Evolutionary conservation across 2,329 filamentous ascomycete genomes (phyloP).

Genomic region (Balansia obtecta): DNA sequence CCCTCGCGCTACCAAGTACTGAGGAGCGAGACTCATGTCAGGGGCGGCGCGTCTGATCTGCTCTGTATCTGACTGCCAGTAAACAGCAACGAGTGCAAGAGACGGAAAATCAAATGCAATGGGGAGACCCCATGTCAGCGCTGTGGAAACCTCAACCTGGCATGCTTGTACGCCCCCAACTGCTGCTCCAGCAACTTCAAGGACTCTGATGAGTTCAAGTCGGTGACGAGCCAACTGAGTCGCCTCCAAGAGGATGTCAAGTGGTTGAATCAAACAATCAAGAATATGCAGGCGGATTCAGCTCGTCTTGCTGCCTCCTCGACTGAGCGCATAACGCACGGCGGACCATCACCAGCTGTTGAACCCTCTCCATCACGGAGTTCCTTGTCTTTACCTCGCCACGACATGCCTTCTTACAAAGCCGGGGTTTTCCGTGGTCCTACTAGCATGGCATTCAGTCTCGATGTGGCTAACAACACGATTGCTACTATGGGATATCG

Average conservation of each 20-base stretch:
- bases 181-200: constrained; percentile 71
- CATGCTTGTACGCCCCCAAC: constrained; percentile 54
- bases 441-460: constrained; percentile 73
- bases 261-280: constrained; percentile 60
- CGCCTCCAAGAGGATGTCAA: constrained; percentile 77
- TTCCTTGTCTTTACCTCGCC: constrained; percentile 23
- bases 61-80: neutral
- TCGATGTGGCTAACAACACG: constrained; percentile 78
- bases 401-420: constrained; percentile 35
- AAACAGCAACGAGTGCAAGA: constrained; percentile 57
- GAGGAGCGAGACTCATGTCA: neutral
- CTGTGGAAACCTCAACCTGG: constrained; percentile 54
- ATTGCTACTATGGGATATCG: constrained; percentile 83
- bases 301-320: constrained; percentile 28
- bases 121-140: constrained; percentile 55
- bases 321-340: constrained; percentile 29
- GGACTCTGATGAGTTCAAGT: constrained; percentile 81
- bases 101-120: constrained; percentile 66
- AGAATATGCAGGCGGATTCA: constrained; percentile 47
- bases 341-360: constrained; percentile 13
- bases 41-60: neutral
- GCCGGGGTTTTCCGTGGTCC: constrained; percentile 67
- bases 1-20: too few relatives aligned
- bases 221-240: constrained; percentile 62
- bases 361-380: constrained; percentile 33